Base-by-base conservation (phyloP, 2,329 filamentous ascomycete genomes). In the Diaporthe sp. region DNA sequence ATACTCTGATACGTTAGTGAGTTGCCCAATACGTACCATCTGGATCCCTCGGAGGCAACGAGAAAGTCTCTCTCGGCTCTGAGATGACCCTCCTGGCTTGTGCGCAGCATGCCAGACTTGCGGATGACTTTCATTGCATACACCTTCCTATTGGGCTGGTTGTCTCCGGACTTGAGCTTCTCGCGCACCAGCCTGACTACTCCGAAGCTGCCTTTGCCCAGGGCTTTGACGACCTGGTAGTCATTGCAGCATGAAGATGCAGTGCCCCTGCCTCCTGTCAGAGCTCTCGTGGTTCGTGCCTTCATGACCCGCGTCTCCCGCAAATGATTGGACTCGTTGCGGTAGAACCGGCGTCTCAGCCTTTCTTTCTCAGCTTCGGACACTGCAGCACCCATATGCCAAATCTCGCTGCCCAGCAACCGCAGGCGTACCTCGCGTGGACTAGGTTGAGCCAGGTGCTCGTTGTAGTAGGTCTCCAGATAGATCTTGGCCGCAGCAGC, bases 81-180 rank as follows among this genome's bases (percentile, higher is more conserved):
- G 28, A 99, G 84, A 84, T 98, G 97, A 0, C 95, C 96, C 83
- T 98, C 96, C 84, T 98, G 97, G 77, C 93, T 93, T 75, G 95
- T 97, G 17, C 92, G 91, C 72, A 98, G 88, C 96, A 98, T 98
- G 73, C 95, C 92, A 0, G 95, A 95, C 82, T 99, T 99, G 74
- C 94, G 92, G 78, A 98, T 98, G 42, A 98, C 94, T 82, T 98
- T 98, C 96, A 98, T 98, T 19, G 97, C 97, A 82, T 93, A 98
- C 0, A 98, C 91, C 74, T 93, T 89, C 68, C 87, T 89, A 74
- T 82, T 77, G 74, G 78, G 79, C 57, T 77, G 75, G 77, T 82
- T 78, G 2, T 77, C 79, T 28, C 58, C 67, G 0, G 78, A 70
- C n/a, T 79, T 79, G 25, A 78, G 70, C 77, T 86, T 93, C 81